Evolutionary conservation across 2,329 filamentous ascomycete genomes (phyloP).

Genomic region (Diaporthe velutina): DNA sequence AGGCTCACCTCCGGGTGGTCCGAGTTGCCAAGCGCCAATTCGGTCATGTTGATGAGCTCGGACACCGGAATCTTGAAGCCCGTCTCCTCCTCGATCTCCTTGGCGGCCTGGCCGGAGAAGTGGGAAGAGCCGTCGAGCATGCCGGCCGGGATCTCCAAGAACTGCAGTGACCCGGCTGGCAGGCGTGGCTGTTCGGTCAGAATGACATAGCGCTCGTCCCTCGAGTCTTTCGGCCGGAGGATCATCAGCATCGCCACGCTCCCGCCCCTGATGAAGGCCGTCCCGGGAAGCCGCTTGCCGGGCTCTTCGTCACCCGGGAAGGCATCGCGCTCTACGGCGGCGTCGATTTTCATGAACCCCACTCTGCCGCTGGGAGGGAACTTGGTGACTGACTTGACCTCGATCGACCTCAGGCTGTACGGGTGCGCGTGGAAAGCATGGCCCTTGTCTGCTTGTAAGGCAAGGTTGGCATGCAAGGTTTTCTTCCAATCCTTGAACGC

Average conservation of each 20-base stretch:
- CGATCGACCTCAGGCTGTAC: slow-evolving; percentile 64
- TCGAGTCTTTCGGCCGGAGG: slow-evolving; percentile 64
- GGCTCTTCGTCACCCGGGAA: neutral
- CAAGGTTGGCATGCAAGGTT: slow-evolving; percentile 61
- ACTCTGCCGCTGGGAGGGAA: slow-evolving; percentile 60
- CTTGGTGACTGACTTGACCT: slow-evolving; percentile 66
- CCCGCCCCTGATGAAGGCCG: slow-evolving; percentile 70
- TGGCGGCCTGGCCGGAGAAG: slow-evolving; percentile 69
- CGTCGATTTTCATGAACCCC: slow-evolving; percentile 69
- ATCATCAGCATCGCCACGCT: slow-evolving; percentile 72
- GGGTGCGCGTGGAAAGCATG: slow-evolving; percentile 68
- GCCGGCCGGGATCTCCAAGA: slow-evolving; percentile 71
- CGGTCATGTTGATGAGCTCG: slow-evolving; percentile 64
- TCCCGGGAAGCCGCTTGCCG: slow-evolving; percentile 58
- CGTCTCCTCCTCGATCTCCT: slow-evolving; percentile 72
- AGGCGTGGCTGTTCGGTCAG: slow-evolving; percentile 71
- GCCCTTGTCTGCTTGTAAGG: slow-evolving; percentile 54
- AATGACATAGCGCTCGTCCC: slow-evolving; percentile 66
- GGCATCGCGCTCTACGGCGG: slow-evolving; percentile 50
- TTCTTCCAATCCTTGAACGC: slow-evolving; percentile 60
- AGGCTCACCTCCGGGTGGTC: slow-evolving; percentile 54
- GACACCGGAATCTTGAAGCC: slow-evolving; percentile 63
- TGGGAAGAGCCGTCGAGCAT: slow-evolving; percentile 70
- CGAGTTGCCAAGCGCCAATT: slow-evolving; percentile 55
- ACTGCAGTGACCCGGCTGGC: slow-evolving; percentile 65